Base-by-base conservation (phyloP, 768 basidiomycete species). In the Termitomyces sp. region DNA sequence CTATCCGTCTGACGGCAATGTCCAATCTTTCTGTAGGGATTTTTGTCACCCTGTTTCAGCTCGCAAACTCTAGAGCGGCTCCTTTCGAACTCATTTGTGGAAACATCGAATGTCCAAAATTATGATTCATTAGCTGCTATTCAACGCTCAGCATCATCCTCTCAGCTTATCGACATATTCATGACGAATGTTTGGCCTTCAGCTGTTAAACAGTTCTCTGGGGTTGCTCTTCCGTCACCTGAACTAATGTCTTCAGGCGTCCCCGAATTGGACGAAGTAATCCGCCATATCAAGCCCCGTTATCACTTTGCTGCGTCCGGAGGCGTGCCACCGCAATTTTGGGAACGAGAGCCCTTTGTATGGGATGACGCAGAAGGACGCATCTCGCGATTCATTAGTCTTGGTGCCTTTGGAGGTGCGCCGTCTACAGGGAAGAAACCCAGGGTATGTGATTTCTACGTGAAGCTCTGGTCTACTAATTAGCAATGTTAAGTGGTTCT, bases 301-400 rank as follows among this genome's bases (percentile, higher is more conserved):
- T 99, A 99, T 73, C 86, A 95, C 65, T 92, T 98, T 67, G 82
- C 88, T 22, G 80, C 82, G 50, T 77, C 78, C 9, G 84, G 82
- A 14, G 84, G 85, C 0, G 72, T 77, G n/a, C 80, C 82, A 14
- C 79, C 89, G 0, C 80, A 79, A 54, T 99, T 97, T 69, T 98
- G 95, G 94, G 97, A 99, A 70, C 77, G 95, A 53, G 94, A 98
- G 58, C 95, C 97, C 1, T 96, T 87, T 67, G 69, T 81, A 4
- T 98, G 94, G 94, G 82, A 84, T 44, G 86, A 86, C 36, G 85
- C 87, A 52, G 74, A 75, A 28, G 80, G 77, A 20, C 81, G 92
- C 33, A 73, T 89, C 41, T 84, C 87, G 32, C 79, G 94, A 40
- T 95, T 96, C 61, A 80, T 99, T 45, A 87, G 89, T 59, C 76